Evolutionary conservation across 2,329 filamentous ascomycete genomes (phyloP).

Genomic region (Teratosphaeria gauchensis): DNA sequence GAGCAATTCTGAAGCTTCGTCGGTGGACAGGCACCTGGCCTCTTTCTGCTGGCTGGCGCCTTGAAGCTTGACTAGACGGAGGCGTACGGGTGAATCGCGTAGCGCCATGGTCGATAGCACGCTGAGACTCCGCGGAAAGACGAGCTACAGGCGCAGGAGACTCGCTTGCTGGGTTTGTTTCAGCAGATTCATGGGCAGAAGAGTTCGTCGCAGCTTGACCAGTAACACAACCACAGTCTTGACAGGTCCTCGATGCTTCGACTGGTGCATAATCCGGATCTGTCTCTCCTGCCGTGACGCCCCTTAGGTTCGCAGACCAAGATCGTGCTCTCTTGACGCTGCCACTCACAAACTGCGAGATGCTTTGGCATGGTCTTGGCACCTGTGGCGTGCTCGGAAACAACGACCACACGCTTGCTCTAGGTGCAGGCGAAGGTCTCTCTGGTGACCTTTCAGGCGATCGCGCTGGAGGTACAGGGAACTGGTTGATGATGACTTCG

Average conservation of each 20-base stretch:
- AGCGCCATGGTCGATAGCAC: constrained; percentile 9
- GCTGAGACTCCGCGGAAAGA: neutral
- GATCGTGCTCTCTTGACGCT: neutral
- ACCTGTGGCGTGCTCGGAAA: constrained; percentile 9
- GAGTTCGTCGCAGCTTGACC: neutral
- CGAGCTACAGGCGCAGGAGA: neutral
- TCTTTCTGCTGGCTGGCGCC: neutral
- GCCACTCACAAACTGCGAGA: neutral
- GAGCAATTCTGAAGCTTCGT: neutral
- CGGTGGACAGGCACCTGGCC: neutral
- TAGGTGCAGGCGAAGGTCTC: neutral
- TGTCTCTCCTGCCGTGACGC: neutral
- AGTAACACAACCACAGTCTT: neutral
- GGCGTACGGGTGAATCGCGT: constrained; percentile 2
- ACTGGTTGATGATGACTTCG: constrained; percentile 13
- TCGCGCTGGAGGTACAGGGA: constrained; percentile 13
- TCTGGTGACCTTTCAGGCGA: neutral
- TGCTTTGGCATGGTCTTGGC: neutral
- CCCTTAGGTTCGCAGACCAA: neutral
- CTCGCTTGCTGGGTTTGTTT: neutral
- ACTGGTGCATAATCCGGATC: neutral
- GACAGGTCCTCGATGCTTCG: neutral
- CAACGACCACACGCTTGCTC: neutral
- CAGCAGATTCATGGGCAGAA: neutral
- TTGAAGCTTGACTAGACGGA: neutral